These are phyloP conservation scores for Camellia japonica DNA, from an alignment of 148 eudicot genomes.

Conservation along the genomic window DNA sequence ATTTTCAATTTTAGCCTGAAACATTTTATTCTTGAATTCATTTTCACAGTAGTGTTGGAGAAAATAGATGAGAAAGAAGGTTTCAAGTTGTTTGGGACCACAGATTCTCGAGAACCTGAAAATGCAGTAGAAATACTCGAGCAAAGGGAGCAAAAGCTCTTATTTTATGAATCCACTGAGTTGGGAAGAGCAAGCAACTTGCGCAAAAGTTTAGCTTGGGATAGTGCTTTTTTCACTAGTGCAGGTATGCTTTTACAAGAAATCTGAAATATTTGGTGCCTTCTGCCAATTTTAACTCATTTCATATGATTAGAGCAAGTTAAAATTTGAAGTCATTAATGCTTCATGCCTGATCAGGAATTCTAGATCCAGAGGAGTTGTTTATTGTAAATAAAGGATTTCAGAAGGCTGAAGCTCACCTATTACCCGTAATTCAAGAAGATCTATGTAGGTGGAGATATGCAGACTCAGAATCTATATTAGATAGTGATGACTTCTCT, in stretches of 20 bases:
- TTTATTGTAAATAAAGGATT: conserved; percentile 48
- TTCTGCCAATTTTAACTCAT: neutral
- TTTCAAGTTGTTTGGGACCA: conserved; percentile 13
- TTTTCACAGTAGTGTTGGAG: conserved; percentile 36
- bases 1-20: neutral
- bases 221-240: conserved; percentile 56
- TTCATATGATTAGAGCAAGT: neutral
- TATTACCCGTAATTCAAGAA: conserved; percentile 15
- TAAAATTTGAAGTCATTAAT: neutral
- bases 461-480: conserved; percentile 9
- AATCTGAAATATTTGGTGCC: neutral
- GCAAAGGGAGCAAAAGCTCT: conserved; percentile 11
- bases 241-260: conserved; percentile 35
- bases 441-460: conserved; percentile 21
- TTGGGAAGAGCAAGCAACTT: conserved; percentile 27
- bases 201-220: conserved; percentile 72
- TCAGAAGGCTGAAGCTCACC: conserved; percentile 23
- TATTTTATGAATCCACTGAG: conserved; percentile 9
- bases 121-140: conserved; percentile 4
- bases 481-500: conserved; percentile 20
- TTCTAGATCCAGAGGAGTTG: conserved; percentile 62
- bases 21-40: neutral
- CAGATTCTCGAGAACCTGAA: neutral
- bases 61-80: conserved; percentile 19
- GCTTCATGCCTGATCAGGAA: conserved; percentile 32